These are phyloP conservation scores for Mucor piriformis DNA, from an alignment of 371 early-diverging fungal species.

Conservation along the genomic window DNA sequence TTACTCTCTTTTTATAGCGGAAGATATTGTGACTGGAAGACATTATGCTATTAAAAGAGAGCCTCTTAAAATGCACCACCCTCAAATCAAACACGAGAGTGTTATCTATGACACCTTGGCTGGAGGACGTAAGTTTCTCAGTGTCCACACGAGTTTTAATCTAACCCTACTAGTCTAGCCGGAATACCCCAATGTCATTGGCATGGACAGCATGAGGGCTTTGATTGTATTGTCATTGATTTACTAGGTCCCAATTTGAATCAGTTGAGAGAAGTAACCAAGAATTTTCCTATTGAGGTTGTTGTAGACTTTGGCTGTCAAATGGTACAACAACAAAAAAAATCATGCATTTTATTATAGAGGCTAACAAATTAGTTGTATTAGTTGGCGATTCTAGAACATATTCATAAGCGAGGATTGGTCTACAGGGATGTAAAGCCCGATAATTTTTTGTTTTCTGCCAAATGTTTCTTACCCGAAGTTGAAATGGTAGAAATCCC, in stretches of 20 bases:
- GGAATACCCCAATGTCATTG: constrained; percentile 89
- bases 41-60: constrained; percentile 64
- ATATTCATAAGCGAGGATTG: constrained; percentile 90
- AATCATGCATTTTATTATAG: neutral
- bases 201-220: constrained; percentile 92
- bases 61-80: constrained; percentile 41
- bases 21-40: constrained; percentile 47
- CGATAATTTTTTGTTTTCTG: constrained; percentile 92
- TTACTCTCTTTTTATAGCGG: constrained; percentile 23
- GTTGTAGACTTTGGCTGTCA: constrained; percentile 60
- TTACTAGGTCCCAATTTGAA: constrained; percentile 95
- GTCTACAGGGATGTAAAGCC: constrained; percentile 90
- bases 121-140: constrained; percentile 51
- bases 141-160: neutral
- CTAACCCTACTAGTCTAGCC: constrained; percentile 31
- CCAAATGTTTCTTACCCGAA: constrained; percentile 35
- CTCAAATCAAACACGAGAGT: constrained; percentile 56
- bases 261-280: constrained; percentile 68
- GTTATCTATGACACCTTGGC: constrained; percentile 51
- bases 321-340: constrained; percentile 44
- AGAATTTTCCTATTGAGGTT: constrained; percentile 48
- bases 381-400: constrained; percentile 95
- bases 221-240: constrained; percentile 94
- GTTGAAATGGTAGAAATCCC: constrained; percentile 29
- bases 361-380: neutral